Evolutionary conservation across 140 eudicot genomes (phyloP), one percentile per base, ranked within the genome.

Genomic region (Bidens hawaiensis): DNA sequence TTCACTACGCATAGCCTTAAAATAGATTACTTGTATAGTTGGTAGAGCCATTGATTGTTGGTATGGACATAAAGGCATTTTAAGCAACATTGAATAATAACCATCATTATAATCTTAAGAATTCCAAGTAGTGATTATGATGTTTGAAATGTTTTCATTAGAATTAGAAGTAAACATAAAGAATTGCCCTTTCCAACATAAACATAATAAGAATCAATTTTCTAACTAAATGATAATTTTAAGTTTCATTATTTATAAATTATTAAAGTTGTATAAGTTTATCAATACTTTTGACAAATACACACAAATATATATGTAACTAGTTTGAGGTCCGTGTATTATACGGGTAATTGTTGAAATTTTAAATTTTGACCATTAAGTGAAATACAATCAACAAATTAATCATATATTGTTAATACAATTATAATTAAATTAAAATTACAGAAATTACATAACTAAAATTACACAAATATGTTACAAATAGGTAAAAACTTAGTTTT

Each of bases 1-100:
- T n/a, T n/a, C n/a, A n/a, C n/a, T n/a, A n/a, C n/a, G n/a, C n/a
- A n/a, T n/a, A n/a, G n/a, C n/a, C n/a, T 38, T 31, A 51, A 26
- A 46, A 36, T 17, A 38, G 27, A 50, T 33, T 34, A 59, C 43
- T 15, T 48, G 24, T 60, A 60, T 1, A 21, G 26, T 36, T 38
- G 46, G 76, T 61, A 69, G 76, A 71, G 70, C 41, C 65, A 36
- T 25, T 71, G 40, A 62, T 62, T 51, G 40, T 50, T 21, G 55
- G 19, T 52, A 62, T 7, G 62, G 24, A 53, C 76, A 71, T 49
- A 62, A 50, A 61, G 57, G 56, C 63, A 38, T 61, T 61, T 38
- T 33, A 49, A 62, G 38, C 76, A 62, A 71, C 27, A 38, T 9
- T 71, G 64, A 62, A 51, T 60, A 34, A 49, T 27, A 49, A 71